Conservation (phyloP, 2,329 filamentous ascomycete species). For the Alternaria sp. region DNA sequence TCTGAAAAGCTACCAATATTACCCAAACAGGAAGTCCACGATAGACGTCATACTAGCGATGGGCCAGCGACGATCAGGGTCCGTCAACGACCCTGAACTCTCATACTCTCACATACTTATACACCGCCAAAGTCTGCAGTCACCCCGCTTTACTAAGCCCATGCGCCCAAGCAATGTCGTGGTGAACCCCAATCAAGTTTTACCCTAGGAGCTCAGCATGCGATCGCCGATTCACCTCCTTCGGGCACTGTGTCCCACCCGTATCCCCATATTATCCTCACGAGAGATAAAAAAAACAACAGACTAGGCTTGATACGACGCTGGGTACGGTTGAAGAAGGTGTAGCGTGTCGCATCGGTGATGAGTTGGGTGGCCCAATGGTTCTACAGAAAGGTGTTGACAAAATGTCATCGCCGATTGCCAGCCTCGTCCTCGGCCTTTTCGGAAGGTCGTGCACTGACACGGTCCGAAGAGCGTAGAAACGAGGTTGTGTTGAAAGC, state of each 20-base stretch:
- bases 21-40: slow-evolving; percentile 12
- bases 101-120: not conserved
- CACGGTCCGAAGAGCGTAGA: not conserved
- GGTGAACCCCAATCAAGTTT: slow-evolving; percentile 8
- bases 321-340: not conserved
- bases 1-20: not conserved
- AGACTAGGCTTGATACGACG: not conserved
- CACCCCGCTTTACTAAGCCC: slow-evolving; percentile 15
- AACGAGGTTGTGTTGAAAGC: not conserved
- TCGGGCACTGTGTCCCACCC: not conserved
- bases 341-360: slow-evolving; percentile 2
- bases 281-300: not conserved
- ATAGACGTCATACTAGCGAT: not conserved
- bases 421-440: slow-evolving; percentile 12
- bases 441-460: slow-evolving; percentile 7
- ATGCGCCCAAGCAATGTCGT: not conserved
- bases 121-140: slow-evolving; percentile 1
- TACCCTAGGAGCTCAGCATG: slow-evolving; percentile 7
- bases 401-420: slow-evolving; percentile 17
- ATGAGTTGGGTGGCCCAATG: not conserved
- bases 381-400: not conserved
- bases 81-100: not conserved
- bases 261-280: not conserved
- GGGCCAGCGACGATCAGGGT: slow-evolving; percentile 1
- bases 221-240: slow-evolving; percentile 17